Base-by-base conservation (phyloP, 768 basidiomycete species). In the Pisolithus tinctorius region DNA sequence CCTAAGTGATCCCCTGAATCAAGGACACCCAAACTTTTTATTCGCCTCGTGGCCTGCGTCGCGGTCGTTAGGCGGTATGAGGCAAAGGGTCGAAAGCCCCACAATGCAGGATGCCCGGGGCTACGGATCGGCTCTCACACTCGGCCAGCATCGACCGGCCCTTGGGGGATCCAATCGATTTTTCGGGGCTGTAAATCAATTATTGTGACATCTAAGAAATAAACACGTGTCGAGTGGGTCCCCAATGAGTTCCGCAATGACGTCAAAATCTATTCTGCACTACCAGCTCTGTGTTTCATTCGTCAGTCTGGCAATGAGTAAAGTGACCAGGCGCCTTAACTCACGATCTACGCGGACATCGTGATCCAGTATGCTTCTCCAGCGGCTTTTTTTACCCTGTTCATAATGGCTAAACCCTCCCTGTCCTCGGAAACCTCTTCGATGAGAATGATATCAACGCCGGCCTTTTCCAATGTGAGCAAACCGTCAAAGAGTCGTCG, bases 361-460 rank as follows among this genome's bases (percentile, higher is more conserved):
- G 27, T 20, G 8, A 74, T 53, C 69, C 72, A 73, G 36, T 54
- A 53, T 9, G 58, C 59, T 45, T 84, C 80, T 4, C 84, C 81
- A 6, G 93, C 93, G 1, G 95, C 94, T 64, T 97, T 97, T 55
- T 79, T 79, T 25, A 93, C 82, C 16, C 95, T 78, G 66, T 98
- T 96, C 92, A 96, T 97, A 27, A 97, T 80, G 6, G 95, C 95
- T 27, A 96, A 69, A 0, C 95, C 95, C 60, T 96, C 86, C 34
- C 81, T 77, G 27, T 78, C 79, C 66, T 96, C 91, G 37, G 74
- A 69, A 8, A 94, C 76, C 54, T 86, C 92, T 67, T 97, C 93
- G 50, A 95, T 79, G 11, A 95, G 64, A 56, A 98, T 95, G 47
- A 83, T 60, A 60, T 91, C 84, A 2, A 91, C 92, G 4, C 84